Base-by-base conservation (phyloP, 2,329 filamentous ascomycete species). In the Colletotrichum falcatum region DNA sequence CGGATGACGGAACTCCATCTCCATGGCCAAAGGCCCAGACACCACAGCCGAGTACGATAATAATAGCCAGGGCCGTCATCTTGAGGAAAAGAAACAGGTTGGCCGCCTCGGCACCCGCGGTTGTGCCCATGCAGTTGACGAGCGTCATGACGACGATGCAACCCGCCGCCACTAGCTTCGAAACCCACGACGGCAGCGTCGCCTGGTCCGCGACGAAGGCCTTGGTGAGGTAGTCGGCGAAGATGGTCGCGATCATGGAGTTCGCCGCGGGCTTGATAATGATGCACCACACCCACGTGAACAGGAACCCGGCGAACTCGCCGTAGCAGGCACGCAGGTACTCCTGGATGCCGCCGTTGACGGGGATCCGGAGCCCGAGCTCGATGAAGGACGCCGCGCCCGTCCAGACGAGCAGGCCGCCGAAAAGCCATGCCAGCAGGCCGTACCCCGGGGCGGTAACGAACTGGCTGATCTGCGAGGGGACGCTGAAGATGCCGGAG, bases 311-410 rank as follows among this genome's bases (percentile, higher is more conserved):
- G 35, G 79, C 76, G 35, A 80, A 79, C 53, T 83, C 81, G 16
- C 82, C 82, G 71, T 81, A 85, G 64, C 81, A 77, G 39, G 80
- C 75, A 12, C 79, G 76, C 42, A 84, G 77, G 73, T 84, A 84
- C 73, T 82, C 81, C 71, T 84, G 82, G 70, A 83, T 81, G 5
- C 83, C 83, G n/a, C 83, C 82, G 70, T 85, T 84, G 61, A 80
- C 74, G 5, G 83, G 81, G 33, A 86, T 77, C 42, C 80, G 79
- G 62, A 83, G 75, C 63, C 84, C 84, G 44, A 86, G 77, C 74
- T 86, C 84, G 68, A 84, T 81, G 73, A 85, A 84, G 8, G 80
- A 83, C 26, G 80, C 80, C 59, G 83, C 84, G 44, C 83, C 84
- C 51, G 83, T 83, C 84, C 84, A 86, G 46, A 81, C 81, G 12